Conservation (phyloP, 2,329 filamentous ascomycete genomes). For the Arthrinium puccinioides region DNA sequence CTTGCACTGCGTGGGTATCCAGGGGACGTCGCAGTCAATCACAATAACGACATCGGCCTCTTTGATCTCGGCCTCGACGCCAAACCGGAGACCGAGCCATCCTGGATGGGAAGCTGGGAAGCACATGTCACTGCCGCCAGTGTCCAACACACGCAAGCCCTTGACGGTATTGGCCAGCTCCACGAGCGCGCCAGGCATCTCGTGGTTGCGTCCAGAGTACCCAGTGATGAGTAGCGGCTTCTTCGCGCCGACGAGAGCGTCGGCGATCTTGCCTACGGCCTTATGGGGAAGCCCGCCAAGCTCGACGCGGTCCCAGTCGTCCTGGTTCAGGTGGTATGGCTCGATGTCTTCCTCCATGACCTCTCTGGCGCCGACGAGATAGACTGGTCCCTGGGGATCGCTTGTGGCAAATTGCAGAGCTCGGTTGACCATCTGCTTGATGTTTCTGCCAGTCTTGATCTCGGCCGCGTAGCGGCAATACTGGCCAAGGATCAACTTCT, state of each 20-base stretch:
- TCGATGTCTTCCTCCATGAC: conserved; percentile 80
- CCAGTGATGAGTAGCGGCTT: conserved; percentile 65
- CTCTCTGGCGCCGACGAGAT: conserved; percentile 70
- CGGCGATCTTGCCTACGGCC: conserved; percentile 53
- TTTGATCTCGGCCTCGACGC: conserved; percentile 64
- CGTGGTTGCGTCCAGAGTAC: conserved; percentile 63
- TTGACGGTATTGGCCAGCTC: conserved; percentile 60
- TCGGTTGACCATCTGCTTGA: conserved; percentile 84
- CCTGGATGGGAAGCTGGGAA: conserved; percentile 65
- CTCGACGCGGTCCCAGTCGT: conserved; percentile 63
- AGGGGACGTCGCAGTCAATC: conserved; percentile 84
- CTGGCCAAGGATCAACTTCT: conserved; percentile 72
- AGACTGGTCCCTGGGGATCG: conserved; percentile 72
- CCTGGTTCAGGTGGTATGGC: conserved; percentile 62
- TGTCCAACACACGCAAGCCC: conserved; percentile 65
- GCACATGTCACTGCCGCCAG: conserved; percentile 73
- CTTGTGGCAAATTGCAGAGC: conserved; percentile 75
- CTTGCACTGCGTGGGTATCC: conserved; percentile 72
- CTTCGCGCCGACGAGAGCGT: conserved; percentile 55
- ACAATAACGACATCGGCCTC: conserved; percentile 80
- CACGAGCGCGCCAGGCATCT: conserved; percentile 53
- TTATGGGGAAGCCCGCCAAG: conserved; percentile 49
- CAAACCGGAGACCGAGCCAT: conserved; percentile 66
- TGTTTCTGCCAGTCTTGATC: conserved; percentile 75
- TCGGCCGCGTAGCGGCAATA: conserved; percentile 81